Percentiles rank a stretch among this genome's conserved stretches.
These are phyloP conservation scores for Ophiosphaerella narmari DNA, from an alignment of 2,329 filamentous ascomycete genomes.

Conservation along the genomic window DNA sequence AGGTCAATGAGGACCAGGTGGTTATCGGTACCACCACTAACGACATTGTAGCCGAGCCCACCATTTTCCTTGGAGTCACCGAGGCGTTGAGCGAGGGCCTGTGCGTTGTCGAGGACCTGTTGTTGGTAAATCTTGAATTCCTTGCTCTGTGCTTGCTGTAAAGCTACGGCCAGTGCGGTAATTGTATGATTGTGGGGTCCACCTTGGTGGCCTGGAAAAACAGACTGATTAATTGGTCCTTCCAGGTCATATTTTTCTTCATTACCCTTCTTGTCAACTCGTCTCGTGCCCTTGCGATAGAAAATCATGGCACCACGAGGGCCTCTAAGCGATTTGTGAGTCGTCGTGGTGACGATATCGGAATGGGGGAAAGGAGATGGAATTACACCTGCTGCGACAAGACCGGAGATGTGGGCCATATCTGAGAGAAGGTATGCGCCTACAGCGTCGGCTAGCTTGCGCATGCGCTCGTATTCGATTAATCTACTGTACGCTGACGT, in stretches of 20 bases:
- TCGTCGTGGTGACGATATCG: constrained; percentile 97
- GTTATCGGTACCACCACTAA: constrained; percentile 93
- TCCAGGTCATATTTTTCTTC: constrained; percentile 95
- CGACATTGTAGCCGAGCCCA: constrained; percentile 86
- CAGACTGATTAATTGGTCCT: constrained; percentile 95
- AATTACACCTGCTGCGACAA: constrained; percentile 91
- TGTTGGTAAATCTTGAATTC: constrained; percentile 96
- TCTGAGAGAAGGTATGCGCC: constrained; percentile 95
- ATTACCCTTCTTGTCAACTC: constrained; percentile 85
- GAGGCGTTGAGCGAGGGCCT: constrained; percentile 76
- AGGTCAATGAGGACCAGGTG: constrained; percentile 97
- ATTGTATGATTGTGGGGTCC: constrained; percentile 99
- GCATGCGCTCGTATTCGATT: constrained; percentile 96
- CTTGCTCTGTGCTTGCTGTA: constrained; percentile 87
- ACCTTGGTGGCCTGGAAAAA: constrained; percentile 98
- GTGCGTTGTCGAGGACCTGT: constrained; percentile 90
- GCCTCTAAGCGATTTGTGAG: constrained; percentile 97
- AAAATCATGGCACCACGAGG: constrained; percentile 99
- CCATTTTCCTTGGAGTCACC: constrained; percentile 72
- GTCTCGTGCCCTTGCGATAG: constrained; percentile 95
- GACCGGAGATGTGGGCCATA: constrained; percentile 98
- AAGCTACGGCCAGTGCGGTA: constrained; percentile 89
- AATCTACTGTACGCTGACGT: constrained; percentile 98
- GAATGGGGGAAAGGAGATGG: constrained; percentile 90
- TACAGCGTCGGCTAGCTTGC: constrained; percentile 89